Conservation (phyloP, 257 asterid species). For the Coffea eugenioides region DNA sequence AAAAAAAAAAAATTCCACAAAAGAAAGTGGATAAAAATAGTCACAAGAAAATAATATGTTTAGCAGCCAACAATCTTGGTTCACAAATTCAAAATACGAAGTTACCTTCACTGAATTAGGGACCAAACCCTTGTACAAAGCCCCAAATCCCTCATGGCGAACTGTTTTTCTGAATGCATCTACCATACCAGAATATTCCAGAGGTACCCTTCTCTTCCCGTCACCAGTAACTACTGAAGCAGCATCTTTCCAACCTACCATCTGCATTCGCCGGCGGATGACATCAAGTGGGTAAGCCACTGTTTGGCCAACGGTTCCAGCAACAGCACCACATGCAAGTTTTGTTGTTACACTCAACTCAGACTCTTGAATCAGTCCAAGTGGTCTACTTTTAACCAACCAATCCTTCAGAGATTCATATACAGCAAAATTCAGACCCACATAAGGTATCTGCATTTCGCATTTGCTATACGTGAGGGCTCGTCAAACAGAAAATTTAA, state of each 20-base stretch:
- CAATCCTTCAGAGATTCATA: constrained; percentile 90
- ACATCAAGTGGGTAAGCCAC: constrained; percentile 96
- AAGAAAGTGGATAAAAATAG: background rate
- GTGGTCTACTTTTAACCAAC: constrained; percentile 61
- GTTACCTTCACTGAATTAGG: constrained; percentile 95
- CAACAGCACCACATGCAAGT: constrained; percentile 90
- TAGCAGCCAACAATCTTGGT: background rate
- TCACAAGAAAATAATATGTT: background rate
- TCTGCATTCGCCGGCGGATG: constrained; percentile 94
- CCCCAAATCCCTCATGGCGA: constrained; percentile 73
- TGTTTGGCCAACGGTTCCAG: constrained; percentile 93
- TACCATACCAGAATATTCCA: constrained; percentile 78
- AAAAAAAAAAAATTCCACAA: background rate
- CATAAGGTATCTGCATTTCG: constrained; percentile 75
- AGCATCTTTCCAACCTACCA: constrained; percentile 93
- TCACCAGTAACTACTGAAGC: constrained; percentile 70
- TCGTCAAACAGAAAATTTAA: background rate
- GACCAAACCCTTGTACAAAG: constrained; percentile 88
- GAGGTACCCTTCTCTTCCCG: constrained; percentile 61
- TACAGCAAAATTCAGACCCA: constrained; percentile 92
- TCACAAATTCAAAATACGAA: constrained; percentile 1
- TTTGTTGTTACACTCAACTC: constrained; percentile 78
- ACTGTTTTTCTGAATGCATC: constrained; percentile 91
- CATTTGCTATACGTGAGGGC: background rate
- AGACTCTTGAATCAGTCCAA: constrained; percentile 60